These are phyloP conservation scores for Leonotis leonurus DNA, from an alignment of 257 asterid genomes.

Conservation along the genomic window DNA sequence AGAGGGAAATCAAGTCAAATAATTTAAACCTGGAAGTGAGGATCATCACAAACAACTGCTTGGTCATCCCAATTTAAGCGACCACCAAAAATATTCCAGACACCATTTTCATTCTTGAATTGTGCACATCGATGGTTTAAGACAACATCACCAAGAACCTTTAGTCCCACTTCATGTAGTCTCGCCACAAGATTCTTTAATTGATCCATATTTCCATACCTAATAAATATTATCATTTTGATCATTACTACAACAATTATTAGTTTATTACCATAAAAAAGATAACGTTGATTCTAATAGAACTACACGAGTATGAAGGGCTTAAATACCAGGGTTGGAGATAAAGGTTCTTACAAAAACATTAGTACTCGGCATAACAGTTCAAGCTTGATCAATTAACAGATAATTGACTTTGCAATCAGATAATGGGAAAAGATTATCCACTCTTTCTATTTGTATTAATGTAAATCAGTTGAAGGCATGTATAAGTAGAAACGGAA, in stretches of 20 bases:
- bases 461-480: neutral
- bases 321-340: neutral
- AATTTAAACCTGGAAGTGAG: conserved; percentile 84
- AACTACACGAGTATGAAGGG: neutral
- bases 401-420: conserved; percentile 1
- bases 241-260: conserved; percentile 9
- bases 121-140: conserved; percentile 93
- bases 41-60: conserved; percentile 96
- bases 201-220: conserved; percentile 81
- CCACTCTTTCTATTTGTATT: neutral
- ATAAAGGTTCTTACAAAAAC: neutral
- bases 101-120: conserved; percentile 61
- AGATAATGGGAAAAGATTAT: neutral
- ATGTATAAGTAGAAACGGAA: neutral
- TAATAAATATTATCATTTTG: conserved; percentile 19
- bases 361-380: neutral
- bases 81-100: conserved; percentile 97
- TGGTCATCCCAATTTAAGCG: conserved; percentile 94
- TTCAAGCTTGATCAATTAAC: neutral
- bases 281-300: neutral
- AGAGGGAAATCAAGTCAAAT: conserved; percentile 3
- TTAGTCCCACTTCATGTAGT: conserved; percentile 68
- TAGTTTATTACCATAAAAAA: neutral
- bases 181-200: conserved; percentile 60
- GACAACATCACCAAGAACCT: conserved; percentile 89